phyloP scores from a whole-genome alignment of 495 filamentous ascomycete species.

The Lepraria neglecta region DNA sequence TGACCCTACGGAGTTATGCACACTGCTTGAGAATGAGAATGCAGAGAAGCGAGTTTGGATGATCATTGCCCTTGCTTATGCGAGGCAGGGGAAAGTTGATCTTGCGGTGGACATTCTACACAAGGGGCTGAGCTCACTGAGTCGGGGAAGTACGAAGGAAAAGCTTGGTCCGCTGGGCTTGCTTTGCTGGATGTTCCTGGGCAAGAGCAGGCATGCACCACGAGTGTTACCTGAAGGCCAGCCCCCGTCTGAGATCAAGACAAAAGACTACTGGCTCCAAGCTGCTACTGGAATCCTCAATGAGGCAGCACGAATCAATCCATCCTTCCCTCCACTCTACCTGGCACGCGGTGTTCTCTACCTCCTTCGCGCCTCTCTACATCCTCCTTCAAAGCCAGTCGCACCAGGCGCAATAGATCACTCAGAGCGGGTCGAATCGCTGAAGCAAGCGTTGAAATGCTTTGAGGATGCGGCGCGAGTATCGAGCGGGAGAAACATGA shows the following conservation, averaged over 20 bases:
- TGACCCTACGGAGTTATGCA: slow-evolving; percentile 92
- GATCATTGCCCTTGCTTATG: slow-evolving; percentile 92
- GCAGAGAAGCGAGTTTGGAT: slow-evolving; percentile 89
- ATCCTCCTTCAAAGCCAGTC: slow-evolving; percentile 62
- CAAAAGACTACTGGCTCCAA: slow-evolving; percentile 88
- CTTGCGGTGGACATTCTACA: slow-evolving; percentile 90
- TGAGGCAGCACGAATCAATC: slow-evolving; percentile 89
- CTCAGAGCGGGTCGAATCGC: slow-evolving; percentile 68
- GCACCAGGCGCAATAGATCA: slow-evolving; percentile 56
- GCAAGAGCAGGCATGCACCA: slow-evolving; percentile 88
- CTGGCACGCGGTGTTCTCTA: slow-evolving; percentile 87
- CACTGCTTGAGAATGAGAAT: slow-evolving; percentile 83
- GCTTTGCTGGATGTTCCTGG: slow-evolving; percentile 86
- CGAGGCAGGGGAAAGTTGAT: slow-evolving; percentile 86
- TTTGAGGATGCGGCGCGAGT: slow-evolving; percentile 87
- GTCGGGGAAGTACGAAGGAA: slow-evolving; percentile 66
- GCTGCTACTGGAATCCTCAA: slow-evolving; percentile 85
- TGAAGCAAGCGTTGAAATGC: slow-evolving; percentile 77
- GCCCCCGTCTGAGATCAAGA: slow-evolving; percentile 62
- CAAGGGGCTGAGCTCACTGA: slow-evolving; percentile 70
- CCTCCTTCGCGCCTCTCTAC: slow-evolving; percentile 78
- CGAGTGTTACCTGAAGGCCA: slow-evolving; percentile 60
- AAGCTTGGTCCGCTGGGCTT: slow-evolving; percentile 76
- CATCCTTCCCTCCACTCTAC: slow-evolving; percentile 78
- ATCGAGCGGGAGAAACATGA: slow-evolving; percentile 77